A percentile compares a stretch with the other conserved stretches of the same genome.
phyloP scores from a whole-genome alignment of 2,329 filamentous ascomycete genomes.

The Akanthomyces uredinophilus region DNA sequence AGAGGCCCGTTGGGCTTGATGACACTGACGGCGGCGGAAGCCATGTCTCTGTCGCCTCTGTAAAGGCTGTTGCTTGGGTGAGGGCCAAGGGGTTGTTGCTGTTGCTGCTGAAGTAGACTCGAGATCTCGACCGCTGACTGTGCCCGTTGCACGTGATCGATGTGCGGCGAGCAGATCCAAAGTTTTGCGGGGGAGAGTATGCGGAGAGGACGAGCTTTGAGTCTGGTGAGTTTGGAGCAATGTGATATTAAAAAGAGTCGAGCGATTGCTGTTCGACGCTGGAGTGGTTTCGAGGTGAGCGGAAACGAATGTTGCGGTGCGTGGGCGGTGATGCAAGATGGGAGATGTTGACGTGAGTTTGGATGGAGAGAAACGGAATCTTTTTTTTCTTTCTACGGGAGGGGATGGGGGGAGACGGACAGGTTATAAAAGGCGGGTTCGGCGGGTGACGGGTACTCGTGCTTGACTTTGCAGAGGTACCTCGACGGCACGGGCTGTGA shows the following conservation, averaged over 20 bases:
- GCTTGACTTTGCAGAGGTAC: conserved; percentile 12
- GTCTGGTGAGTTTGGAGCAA: neutral
- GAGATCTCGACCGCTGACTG: conserved; percentile 69
- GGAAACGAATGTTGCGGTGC: conserved; percentile 9
- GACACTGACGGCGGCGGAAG: conserved; percentile 45
- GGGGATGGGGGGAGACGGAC: conserved; percentile 22
- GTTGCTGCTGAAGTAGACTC: conserved; percentile 63
- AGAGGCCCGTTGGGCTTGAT: conserved; percentile 59
- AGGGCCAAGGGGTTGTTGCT: conserved; percentile 21
- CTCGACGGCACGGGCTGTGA: conserved; percentile 6
- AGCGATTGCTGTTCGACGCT: neutral
- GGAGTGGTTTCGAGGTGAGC: neutral
- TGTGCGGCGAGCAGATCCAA: conserved; percentile 19
- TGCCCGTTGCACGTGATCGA: conserved; percentile 70
- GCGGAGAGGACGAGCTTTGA: neutral
- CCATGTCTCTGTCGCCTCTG: conserved; percentile 41
- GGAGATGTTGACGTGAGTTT: conserved; percentile 13
- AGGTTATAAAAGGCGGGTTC: conserved; percentile 26
- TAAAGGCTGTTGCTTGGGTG: conserved; percentile 24
- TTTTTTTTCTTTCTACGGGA: conserved; percentile 17
- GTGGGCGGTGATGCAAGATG: neutral
- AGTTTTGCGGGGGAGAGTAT: neutral
- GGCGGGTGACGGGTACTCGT: conserved; percentile 12
- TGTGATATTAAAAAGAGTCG: neutral
- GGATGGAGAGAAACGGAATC: conserved; percentile 18